Evolutionary conservation across 2,329 filamentous ascomycete species (phyloP).

Genomic region (Coleophoma eucalyptorum): DNA sequence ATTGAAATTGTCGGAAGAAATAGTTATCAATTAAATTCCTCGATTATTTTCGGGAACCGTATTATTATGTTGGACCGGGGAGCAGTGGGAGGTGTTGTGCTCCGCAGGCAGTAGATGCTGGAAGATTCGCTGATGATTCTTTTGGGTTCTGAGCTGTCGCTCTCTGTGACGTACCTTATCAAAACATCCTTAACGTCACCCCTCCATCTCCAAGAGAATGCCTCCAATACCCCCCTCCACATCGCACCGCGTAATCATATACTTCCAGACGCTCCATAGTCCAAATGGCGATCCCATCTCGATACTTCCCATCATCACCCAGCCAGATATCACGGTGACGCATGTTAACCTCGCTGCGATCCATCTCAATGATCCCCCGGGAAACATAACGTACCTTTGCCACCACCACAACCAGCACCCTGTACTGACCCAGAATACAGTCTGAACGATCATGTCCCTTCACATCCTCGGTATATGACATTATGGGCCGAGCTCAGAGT

Average conservation of each 20-base stretch:
- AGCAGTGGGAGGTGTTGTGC: too few relatives aligned
- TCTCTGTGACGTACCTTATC: too few relatives aligned
- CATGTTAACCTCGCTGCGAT: constrained; percentile 86
- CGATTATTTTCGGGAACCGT: too few relatives aligned
- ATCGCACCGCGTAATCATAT: constrained; percentile 43
- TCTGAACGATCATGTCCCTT: constrained; percentile 75
- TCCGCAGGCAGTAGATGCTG: too few relatives aligned
- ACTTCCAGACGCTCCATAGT: constrained; percentile 63
- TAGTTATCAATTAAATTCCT: too few relatives aligned
- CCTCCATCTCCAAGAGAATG: constrained; percentile 11
- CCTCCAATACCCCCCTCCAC: constrained; percentile 21
- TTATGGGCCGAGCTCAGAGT: constrained; percentile 76
- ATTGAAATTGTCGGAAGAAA: too few relatives aligned
- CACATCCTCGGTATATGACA: constrained; percentile 61
- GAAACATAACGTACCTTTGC: constrained; percentile 44
- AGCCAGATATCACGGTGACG: constrained; percentile 59
- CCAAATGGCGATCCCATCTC: constrained; percentile 50
- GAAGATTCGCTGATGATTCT: too few relatives aligned
- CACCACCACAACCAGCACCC: constrained; percentile 75
- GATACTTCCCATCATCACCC: constrained; percentile 45
- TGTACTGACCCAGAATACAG: constrained; percentile 40
- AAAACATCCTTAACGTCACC: too few relatives aligned
- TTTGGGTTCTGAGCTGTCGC: too few relatives aligned
- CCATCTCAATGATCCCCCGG: constrained; percentile 69
- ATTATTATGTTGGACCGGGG: too few relatives aligned